These are phyloP conservation scores for Pseudotsuga menziesii DNA, from an alignment of 75 land plant genomes.

Conservation along the genomic window DNA sequence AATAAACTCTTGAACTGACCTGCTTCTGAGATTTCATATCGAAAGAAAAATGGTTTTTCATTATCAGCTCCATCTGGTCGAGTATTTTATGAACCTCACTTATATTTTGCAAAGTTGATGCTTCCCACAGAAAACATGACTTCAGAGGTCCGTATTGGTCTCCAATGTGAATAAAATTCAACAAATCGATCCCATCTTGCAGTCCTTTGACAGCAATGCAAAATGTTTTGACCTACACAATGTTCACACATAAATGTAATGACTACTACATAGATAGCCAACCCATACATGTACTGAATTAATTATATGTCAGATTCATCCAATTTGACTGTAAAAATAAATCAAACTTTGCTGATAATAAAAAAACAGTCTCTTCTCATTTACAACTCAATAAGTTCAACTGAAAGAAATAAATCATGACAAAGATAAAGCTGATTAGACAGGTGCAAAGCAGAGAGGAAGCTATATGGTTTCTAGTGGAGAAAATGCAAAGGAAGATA, in stretches of 20 bases:
- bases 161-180: constrained; percentile 31
- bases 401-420: background rate
- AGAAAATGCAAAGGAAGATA: background rate
- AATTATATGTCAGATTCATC: background rate
- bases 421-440: background rate
- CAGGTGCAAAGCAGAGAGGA: background rate
- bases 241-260: background rate
- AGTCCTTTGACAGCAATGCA: constrained; percentile 68
- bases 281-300: background rate
- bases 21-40: constrained; percentile 11
- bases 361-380: background rate
- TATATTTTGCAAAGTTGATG: background rate
- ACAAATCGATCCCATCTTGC: constrained; percentile 46
- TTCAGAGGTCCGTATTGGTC: constrained; percentile 15
- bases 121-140: constrained; percentile 4
- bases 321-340: background rate
- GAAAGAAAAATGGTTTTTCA: constrained; percentile 4
- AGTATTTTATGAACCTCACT: constrained; percentile 7
- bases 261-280: background rate
- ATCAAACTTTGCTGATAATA: background rate
- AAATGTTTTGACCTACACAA: constrained; percentile 57
- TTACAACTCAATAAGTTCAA: background rate
- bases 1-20: background rate
- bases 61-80: background rate
- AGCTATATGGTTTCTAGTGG: background rate